Percentiles rank a stretch among this genome's conserved stretches.
Conservation (phyloP, 805 yeast species). For the Metschnikowia shivogae region DNA sequence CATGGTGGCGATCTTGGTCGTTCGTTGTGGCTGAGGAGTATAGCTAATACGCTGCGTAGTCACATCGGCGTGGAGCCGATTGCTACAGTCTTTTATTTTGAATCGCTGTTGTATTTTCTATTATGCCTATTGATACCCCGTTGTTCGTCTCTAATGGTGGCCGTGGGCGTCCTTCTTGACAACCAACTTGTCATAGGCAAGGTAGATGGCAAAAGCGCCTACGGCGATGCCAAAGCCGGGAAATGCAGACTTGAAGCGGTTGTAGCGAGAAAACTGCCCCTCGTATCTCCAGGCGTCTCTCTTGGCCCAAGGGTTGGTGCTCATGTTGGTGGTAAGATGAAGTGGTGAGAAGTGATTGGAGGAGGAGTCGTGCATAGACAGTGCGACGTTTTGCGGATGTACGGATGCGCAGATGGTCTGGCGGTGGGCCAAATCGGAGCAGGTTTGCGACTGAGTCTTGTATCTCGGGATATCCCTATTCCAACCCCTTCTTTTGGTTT, state of each 20-base stretch:
- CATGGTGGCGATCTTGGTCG: too few relatives aligned
- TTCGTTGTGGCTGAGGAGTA: too few relatives aligned
- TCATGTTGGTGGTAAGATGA: constrained; percentile 11
- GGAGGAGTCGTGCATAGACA: constrained; percentile 13
- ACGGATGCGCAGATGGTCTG: not conserved
- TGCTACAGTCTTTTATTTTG: too few relatives aligned
- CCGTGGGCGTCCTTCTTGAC: constrained; percentile 31
- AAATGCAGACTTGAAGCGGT: constrained; percentile 65
- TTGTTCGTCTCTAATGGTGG: constrained; percentile 11
- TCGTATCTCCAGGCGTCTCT: constrained; percentile 92
- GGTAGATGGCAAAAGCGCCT: constrained; percentile 66
- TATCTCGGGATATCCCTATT: too few relatives aligned
- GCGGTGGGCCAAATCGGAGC: too few relatives aligned
- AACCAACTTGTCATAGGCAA: constrained; percentile 56
- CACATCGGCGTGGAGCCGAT: too few relatives aligned
- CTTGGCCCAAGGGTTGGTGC: constrained; percentile 29
- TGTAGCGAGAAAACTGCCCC: constrained; percentile 70
- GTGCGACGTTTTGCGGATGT: not conserved
- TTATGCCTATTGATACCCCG: not conserved
- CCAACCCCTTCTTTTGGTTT: too few relatives aligned
- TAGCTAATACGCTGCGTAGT: too few relatives aligned
- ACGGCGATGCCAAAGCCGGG: constrained; percentile 81
- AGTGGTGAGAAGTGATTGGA: constrained; percentile 15
- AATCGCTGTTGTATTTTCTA: not conserved
- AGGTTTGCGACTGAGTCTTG: too few relatives aligned